phyloP scores from a whole-genome alignment of 1,139 yeast genomes.

The Blastobotrys arbuscula region DNA sequence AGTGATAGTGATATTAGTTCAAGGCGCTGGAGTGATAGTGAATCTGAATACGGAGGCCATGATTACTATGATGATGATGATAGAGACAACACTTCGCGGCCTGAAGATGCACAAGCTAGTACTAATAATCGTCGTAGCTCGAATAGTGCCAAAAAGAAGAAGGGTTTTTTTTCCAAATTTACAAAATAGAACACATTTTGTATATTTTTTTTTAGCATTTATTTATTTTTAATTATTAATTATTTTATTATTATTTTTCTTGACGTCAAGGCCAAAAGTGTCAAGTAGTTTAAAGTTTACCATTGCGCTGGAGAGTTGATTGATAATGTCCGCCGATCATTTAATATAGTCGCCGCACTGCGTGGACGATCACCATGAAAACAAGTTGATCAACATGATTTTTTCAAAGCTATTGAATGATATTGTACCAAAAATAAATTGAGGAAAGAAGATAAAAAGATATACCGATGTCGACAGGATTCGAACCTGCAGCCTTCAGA shows the following conservation, averaged over 20 bases:
- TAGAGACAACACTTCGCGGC: not conserved
- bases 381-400: too few relatives aligned
- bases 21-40: not conserved
- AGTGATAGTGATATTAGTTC: constrained; percentile 1
- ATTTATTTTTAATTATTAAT: not conserved
- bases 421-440: too few relatives aligned
- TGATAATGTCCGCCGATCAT: too few relatives aligned
- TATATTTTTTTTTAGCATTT: not conserved
- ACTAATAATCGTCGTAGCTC: not conserved
- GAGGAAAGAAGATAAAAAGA: not conserved
- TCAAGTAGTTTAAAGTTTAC: too few relatives aligned
- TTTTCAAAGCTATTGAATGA: too few relatives aligned
- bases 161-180: constrained; percentile 8
- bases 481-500: constrained; percentile 47
- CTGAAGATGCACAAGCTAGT: not conserved
- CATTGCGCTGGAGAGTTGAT: too few relatives aligned
- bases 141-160: constrained; percentile 2
- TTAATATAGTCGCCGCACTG: too few relatives aligned
- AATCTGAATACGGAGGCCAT: constrained; percentile 1
- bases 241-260: not conserved
- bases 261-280: too few relatives aligned
- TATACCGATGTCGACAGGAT: constrained; percentile 40
- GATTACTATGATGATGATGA: not conserved
- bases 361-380: too few relatives aligned
- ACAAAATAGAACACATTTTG: not conserved